Evolutionary conservation across 305 asterid species (phyloP), one percentile per base, ranked within the genome.

Genomic region (Fraxinus latifolia): DNA sequence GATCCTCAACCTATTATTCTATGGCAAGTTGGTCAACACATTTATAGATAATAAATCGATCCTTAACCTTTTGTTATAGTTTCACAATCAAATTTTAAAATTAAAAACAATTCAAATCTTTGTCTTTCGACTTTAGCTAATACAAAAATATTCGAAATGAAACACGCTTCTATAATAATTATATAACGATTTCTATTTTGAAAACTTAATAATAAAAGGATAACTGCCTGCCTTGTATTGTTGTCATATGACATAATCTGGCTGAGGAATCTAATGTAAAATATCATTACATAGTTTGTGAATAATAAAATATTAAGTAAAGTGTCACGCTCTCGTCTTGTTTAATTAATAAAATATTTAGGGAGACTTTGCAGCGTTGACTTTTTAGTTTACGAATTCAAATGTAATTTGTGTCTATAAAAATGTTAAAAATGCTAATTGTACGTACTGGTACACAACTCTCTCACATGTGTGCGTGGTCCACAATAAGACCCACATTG

Each of bases 211-310:
- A 39, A 39, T 39, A 36, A 9, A 39, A 8, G 50, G 50, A 9
- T 39, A 39, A 39, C 53, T 11, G 1, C 3, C 53, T 9, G 53
- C 53, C 53, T 42, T 44, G 55, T 44, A 44, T 42, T 42, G 53
- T 42, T 42, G 53, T 42, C 53, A 11, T 39, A 9, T 39, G 53
- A 11, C 53, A 42, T 11, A 42, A 11, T 11, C n/a, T 42, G 53
- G 53, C 53, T 42, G 1, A 42, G 53, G 53, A 42, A 42, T 42
- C 50, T 42, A 42, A 42, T 9, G 15, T 14, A 1, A 12, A 76
- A 32, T 85, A 82, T 80, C 82, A 80, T 55, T 17, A 55, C 4
- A 47, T 17, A 15, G 27, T 55, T 55, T 58, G 25, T 1, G 25
- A 17, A 58, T 58, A 19, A 58, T 58, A 58, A 58, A 58, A 58